These are phyloP conservation scores for Verbascum thapsus DNA, from an alignment of 257 asterid genomes.

Conservation along the genomic window DNA sequence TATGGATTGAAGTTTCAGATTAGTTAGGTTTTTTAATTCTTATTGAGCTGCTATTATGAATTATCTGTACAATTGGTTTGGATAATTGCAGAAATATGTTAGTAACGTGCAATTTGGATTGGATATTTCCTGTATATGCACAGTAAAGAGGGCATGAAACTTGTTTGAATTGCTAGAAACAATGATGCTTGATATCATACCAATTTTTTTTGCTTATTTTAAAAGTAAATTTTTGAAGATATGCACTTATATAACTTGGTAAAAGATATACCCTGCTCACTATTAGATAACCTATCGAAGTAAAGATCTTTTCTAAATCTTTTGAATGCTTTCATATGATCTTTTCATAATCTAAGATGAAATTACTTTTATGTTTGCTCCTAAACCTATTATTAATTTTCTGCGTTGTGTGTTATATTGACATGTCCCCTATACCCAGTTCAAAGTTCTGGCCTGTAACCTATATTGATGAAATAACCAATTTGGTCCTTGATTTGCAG, in stretches of 20 bases:
- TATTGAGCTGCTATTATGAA: slow-evolving; percentile 15
- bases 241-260: neutral
- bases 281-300: neutral
- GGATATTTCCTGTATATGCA: too few species aligned
- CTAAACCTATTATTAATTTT: slow-evolving; percentile 1
- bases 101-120: too few species aligned
- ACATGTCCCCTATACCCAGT: neutral
- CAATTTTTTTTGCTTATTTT: neutral
- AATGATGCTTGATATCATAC: too few species aligned
- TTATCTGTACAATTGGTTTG: slow-evolving; percentile 8
- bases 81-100: too few species aligned
- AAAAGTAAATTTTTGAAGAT: neutral
- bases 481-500: slow-evolving; percentile 46
- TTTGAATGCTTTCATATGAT: neutral
- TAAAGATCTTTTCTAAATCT: slow-evolving; percentile 4
- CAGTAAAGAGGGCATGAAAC: too few species aligned
- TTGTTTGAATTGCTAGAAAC: too few species aligned
- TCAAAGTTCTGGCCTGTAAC: neutral
- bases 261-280: neutral
- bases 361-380: neutral
- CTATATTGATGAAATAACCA: slow-evolving; percentile 24
- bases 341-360: neutral
- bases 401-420: slow-evolving; percentile 13
- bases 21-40: slow-evolving; percentile 14
- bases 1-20: slow-evolving; percentile 15